Evolutionary conservation across 2,329 filamentous ascomycete species (phyloP), one percentile per base, ranked within the genome.

Genomic region (Orbilia oligospora): DNA sequence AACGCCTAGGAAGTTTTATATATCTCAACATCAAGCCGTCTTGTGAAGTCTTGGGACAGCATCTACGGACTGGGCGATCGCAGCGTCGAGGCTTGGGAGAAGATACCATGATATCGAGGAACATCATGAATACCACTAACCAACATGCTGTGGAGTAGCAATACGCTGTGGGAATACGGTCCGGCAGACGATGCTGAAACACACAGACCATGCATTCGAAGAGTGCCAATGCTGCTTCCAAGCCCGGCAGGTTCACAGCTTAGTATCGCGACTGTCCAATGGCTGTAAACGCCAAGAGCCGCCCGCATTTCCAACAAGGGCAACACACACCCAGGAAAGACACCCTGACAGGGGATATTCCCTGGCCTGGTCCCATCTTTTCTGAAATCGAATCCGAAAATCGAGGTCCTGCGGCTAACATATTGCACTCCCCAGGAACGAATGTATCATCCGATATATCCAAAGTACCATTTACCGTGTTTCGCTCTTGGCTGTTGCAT

Each of bases 131-230:
- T 41, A 41, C 12, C 38, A 16, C 12, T n/a, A n/a, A n/a, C n/a
- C n/a, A n/a, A n/a, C n/a, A n/a, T n/a, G n/a, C n/a, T n/a, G n/a
- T n/a, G 3, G n/a, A 3, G 16, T 41, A 16, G 48, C 16, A 51
- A 14, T 27, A 44, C 6, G 46, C 38, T 24, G 66, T 71, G 67
- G 68, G 61, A 78, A 68, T 78, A 55, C 75, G 75, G 75, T 72
- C 75, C 75, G 75, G 55, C 63, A 65, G 68, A 64, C 44, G 75
- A 18, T 53, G 63, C 55, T 72, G 75, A 78, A 78, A 78, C 75
- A 63, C 67, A 72, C 68, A 53, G 48, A 33, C 75, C 67, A 67
- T 64, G 58, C 61, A 41, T 33, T 55, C 49, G 64, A 70, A 58
- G 64, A 51, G 33, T 56, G 72, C 72, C 72, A 76, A 76, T 71